Percentiles rank a stretch among this genome's conserved stretches.
phyloP scores from a whole-genome alignment of 768 basidiomycete species.

The Antrodiella citrinella region DNA sequence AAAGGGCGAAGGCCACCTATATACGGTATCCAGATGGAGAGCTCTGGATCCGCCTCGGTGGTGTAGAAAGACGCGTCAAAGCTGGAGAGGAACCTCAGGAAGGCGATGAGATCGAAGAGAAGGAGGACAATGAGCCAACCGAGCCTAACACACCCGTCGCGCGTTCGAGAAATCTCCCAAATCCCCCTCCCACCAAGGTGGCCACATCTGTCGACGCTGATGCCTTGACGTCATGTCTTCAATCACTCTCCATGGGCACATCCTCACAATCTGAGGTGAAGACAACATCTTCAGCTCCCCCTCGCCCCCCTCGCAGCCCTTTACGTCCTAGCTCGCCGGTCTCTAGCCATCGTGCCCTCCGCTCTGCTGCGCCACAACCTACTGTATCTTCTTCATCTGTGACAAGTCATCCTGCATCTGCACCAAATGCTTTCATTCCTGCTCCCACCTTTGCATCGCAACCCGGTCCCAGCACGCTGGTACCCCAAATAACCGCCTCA shows the following conservation, averaged over 20 bases:
- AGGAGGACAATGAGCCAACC: background rate
- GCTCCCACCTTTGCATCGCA: no score
- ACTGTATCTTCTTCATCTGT: no score
- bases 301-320: background rate
- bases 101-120: background rate
- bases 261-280: background rate
- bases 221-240: background rate
- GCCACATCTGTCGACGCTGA: background rate
- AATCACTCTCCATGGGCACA: background rate
- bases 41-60: background rate
- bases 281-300: background rate
- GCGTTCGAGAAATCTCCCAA: background rate
- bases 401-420: no score
- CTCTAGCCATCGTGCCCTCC: no score
- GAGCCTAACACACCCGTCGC: background rate
- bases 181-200: background rate
- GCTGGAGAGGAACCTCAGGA: background rate
- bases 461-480: no score
- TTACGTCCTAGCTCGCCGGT: background rate
- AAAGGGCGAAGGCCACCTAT: background rate
- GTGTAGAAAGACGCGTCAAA: background rate
- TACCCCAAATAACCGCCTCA: no score
- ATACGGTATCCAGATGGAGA: background rate
- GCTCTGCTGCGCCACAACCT: no score
- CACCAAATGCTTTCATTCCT: no score